Conservation (phyloP, 768 basidiomycete species). For the Pisolithus sp. region DNA sequence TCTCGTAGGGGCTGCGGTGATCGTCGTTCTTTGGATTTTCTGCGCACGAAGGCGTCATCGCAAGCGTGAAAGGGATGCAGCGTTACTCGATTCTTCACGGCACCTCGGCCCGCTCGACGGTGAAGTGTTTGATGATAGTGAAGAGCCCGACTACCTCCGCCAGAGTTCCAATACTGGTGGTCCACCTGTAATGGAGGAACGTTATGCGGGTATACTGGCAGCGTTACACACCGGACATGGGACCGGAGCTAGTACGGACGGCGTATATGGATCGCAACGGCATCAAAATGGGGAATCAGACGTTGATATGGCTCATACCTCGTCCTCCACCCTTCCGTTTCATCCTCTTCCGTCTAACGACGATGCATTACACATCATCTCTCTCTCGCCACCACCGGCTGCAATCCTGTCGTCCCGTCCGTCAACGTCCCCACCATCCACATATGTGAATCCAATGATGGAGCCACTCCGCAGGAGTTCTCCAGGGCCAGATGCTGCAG, state of each 20-base stretch:
- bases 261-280: conserved; percentile 20
- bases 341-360: conserved; percentile 7
- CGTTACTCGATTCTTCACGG: conserved; percentile 5
- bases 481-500: conserved; percentile 21
- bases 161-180: not conserved
- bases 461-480: conserved; percentile 16
- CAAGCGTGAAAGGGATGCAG: conserved; percentile 14
- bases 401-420: not conserved
- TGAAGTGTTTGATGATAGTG: conserved; percentile 14
- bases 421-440: conserved; percentile 20
- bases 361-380: conserved; percentile 10
- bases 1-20: conserved; percentile 20
- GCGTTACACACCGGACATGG: conserved; percentile 13
- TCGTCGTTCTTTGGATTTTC: conserved; percentile 24
- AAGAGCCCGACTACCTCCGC: conserved; percentile 6
- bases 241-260: conserved; percentile 20
- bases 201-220: conserved; percentile 22
- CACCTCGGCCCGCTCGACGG: conserved; percentile 17
- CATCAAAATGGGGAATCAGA: conserved; percentile 5
- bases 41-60: conserved; percentile 28
- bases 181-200: conserved; percentile 15
- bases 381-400: conserved; percentile 23
- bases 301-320: conserved; percentile 8
- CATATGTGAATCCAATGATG: conserved; percentile 12
- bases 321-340: conserved; percentile 22